phyloP scores from a whole-genome alignment of 495 filamentous ascomycete species.

The Penicillium egyptiacum region DNA sequence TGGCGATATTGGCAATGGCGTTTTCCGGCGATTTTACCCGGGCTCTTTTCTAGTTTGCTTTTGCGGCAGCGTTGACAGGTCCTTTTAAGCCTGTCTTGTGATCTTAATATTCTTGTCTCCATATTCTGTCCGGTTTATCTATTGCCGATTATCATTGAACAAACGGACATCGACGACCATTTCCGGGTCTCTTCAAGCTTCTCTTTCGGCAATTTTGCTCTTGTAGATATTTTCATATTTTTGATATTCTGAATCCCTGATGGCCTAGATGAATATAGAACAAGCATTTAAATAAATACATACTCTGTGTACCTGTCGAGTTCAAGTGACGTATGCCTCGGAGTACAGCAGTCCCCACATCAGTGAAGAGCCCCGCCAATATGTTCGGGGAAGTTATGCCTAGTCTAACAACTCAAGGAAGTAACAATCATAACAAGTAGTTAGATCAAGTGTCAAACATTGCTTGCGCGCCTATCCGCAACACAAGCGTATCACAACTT shows the following conservation, averaged over 20 bases:
- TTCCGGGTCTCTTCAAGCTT: not conserved
- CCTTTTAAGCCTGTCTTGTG: not conserved
- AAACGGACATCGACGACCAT: not conserved
- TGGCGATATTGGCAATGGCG: slow-evolving; percentile 5
- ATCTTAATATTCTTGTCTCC: slow-evolving; percentile 8
- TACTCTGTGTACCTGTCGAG: not conserved
- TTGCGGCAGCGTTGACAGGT: not conserved
- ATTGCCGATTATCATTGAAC: not conserved
- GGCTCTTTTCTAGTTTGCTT: not conserved
- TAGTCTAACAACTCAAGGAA: not conserved
- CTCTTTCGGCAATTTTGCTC: not conserved
- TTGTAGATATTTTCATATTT: too few relatives aligned
- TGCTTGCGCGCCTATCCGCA: not conserved
- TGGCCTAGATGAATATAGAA: not conserved
- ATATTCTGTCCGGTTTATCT: slow-evolving; percentile 9
- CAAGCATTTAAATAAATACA: not conserved
- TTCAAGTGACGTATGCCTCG: slow-evolving; percentile 28
- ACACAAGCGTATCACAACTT: not conserved
- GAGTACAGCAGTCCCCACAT: slow-evolving; percentile 37
- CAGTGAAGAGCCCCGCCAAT: slow-evolving; percentile 28
- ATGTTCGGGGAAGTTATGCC: slow-evolving; percentile 7
- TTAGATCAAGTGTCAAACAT: not conserved
- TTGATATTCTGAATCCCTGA: too few relatives aligned
- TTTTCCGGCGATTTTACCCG: not conserved
- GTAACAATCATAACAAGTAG: not conserved